These are phyloP conservation scores for Neocallimastix lanati DNA, from an alignment of 192 early-diverging fungal genomes.

Conservation along the genomic window DNA sequence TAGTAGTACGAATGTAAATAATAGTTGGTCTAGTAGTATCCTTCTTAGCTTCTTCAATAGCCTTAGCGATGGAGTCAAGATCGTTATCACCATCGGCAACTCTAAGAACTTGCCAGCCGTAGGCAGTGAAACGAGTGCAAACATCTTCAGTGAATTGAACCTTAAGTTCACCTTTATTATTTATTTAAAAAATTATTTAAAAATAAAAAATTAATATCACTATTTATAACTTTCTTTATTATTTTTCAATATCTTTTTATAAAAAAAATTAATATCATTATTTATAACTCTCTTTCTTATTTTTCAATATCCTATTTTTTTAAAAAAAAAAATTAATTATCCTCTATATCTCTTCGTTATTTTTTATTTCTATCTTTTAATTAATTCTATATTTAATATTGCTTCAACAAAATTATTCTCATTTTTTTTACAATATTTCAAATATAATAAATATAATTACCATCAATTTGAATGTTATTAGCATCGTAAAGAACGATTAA, in stretches of 20 bases:
- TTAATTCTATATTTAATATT: too few species aligned
- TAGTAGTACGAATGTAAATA: conserved; percentile 78
- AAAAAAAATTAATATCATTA: too few species aligned
- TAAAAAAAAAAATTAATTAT: too few species aligned
- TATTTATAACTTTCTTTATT: too few species aligned
- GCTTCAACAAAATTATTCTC: too few species aligned
- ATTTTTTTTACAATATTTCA: conserved; percentile 4
- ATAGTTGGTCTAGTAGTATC: conserved; percentile 77
- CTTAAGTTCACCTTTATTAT: conserved; percentile 22
- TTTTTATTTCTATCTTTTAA: too few species aligned
- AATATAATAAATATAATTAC: conserved; percentile 16
- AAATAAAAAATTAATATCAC: too few species aligned
- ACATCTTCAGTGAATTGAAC: conserved; percentile 84
- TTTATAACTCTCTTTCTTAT: too few species aligned
- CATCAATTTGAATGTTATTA: conserved; percentile 91
- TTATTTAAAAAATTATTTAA: too few species aligned
- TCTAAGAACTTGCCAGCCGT: conserved; percentile 54
- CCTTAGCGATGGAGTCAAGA: conserved; percentile 44
- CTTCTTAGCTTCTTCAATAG: conserved; percentile 62
- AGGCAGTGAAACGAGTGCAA: conserved; percentile 65
- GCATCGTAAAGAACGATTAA: conserved; percentile 90
- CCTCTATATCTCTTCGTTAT: too few species aligned
- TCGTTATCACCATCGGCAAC: conserved; percentile 70
- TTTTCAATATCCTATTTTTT: too few species aligned
- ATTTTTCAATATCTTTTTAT: too few species aligned